Percentiles rank a stretch among this genome's conserved stretches.
Conservation (phyloP, 1,139 yeast genomes). For the Nakaseomyces uthaithaninus region DNA sequence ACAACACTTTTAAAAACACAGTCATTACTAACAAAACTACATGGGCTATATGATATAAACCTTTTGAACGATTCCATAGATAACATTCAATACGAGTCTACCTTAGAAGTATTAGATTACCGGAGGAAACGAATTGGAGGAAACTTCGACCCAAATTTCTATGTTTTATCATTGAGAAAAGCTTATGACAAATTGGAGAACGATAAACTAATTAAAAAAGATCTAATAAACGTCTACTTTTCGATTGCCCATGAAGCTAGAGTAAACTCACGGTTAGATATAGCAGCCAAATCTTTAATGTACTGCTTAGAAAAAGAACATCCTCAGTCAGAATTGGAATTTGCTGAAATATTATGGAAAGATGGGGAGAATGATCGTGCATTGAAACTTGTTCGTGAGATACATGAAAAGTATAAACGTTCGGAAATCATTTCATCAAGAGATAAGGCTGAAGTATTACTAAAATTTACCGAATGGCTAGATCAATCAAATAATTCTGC, state of each 20-base stretch:
- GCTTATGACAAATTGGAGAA: slow-evolving; percentile 44
- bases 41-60: slow-evolving; percentile 59
- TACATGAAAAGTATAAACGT: slow-evolving; percentile 30
- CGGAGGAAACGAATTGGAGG: slow-evolving; percentile 49
- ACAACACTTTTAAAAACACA: slow-evolving; percentile 57
- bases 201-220: slow-evolving; percentile 33
- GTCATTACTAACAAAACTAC: slow-evolving; percentile 53
- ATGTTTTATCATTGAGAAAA: slow-evolving; percentile 49
- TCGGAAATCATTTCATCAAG: slow-evolving; percentile 18
- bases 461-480: slow-evolving; percentile 82
- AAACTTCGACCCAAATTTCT: slow-evolving; percentile 57
- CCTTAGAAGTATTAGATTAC: slow-evolving; percentile 27
- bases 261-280: slow-evolving; percentile 57
- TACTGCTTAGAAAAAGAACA: slow-evolving; percentile 44
- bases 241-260: slow-evolving; percentile 61
- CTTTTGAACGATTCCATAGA: slow-evolving; percentile 22
- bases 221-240: slow-evolving; percentile 47
- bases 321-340: slow-evolving; percentile 60
- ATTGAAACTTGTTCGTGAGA: slow-evolving; percentile 50
- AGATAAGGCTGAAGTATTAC: slow-evolving; percentile 46
- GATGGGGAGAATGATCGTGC: slow-evolving; percentile 89
- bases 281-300: slow-evolving; percentile 67
- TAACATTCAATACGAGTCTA: slow-evolving; percentile 18
- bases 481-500: slow-evolving; percentile 82
- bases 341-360: slow-evolving; percentile 81